A percentile compares a stretch with the other conserved stretches of the same genome.
Evolutionary conservation across 2,329 filamentous ascomycete species (phyloP).

Genomic region (Colletotrichum sublineola): DNA sequence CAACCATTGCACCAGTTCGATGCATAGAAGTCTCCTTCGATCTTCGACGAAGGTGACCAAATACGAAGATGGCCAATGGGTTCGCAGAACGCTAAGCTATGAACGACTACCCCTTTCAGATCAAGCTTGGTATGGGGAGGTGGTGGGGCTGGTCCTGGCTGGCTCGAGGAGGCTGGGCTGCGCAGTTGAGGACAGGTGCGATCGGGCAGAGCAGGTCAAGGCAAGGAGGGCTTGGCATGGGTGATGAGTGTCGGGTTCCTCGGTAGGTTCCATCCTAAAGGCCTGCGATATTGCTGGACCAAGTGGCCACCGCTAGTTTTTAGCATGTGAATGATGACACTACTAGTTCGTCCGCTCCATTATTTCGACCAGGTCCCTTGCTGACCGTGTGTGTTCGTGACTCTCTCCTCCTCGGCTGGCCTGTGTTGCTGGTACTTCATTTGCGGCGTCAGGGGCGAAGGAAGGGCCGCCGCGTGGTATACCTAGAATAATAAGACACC

Average conservation of each 20-base stretch:
- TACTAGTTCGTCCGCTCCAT: constrained; percentile 16
- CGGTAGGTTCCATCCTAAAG: constrained; percentile 27
- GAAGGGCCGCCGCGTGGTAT: constrained; percentile 17
- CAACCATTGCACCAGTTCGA: constrained; percentile 42
- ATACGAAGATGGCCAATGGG: constrained; percentile 7
- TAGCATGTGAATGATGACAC: constrained; percentile 40
- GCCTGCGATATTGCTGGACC: constrained; percentile 22
- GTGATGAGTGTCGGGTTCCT: constrained; percentile 25
- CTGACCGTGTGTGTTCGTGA: constrained; percentile 20
- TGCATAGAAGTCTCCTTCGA: constrained; percentile 26
- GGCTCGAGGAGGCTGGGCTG: constrained; percentile 14
- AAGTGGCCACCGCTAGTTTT: constrained; percentile 34
- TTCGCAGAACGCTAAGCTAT: constrained; percentile 7
- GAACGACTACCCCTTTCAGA: constrained; percentile 17
- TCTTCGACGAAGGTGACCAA: constrained; percentile 12
- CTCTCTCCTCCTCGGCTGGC: constrained; percentile 27
- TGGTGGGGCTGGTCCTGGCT: constrained; percentile 25
- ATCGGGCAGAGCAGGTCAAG: constrained; percentile 25
- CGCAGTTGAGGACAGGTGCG: constrained; percentile 14
- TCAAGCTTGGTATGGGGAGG: constrained; percentile 16
- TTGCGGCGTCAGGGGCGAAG: not conserved
- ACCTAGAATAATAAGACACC: constrained; percentile 6
- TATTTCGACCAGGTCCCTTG: constrained; percentile 15
- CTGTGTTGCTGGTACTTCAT: constrained; percentile 14
- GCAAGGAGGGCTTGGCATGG: constrained; percentile 9